Evolutionary conservation across 805 yeast genomes (phyloP), one percentile per base, ranked within the genome.

Genomic region (Candida oleophila): DNA sequence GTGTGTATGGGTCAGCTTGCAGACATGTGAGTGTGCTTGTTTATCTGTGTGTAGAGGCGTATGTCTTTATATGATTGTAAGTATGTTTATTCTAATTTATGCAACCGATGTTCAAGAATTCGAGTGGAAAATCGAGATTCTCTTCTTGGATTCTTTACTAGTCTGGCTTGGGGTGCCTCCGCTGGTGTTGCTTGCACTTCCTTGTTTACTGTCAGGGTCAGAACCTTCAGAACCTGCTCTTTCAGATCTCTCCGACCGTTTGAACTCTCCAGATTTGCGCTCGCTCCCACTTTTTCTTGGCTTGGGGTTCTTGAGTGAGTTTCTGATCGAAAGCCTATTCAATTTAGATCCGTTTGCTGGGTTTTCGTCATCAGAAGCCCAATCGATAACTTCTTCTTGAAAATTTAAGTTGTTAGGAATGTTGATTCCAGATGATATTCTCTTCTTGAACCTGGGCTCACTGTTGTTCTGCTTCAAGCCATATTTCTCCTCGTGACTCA

Each of bases 351-450:
- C 60, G 42, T 64, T 60, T 5, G 57, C 68, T 1, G 69, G 69
- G 46, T 65, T 67, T 46, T 73, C 77, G 50, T 73, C 76, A 50
- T 73, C 77, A 11, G 75, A 69, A 1, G 71, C 77, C 62, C 71
- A 73, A 52, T 73, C 77, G 46, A 73, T 65, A 3, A 71, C 74
- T 49, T 73, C 74, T 52, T 73, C 76, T 49, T 69, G 69, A 25
- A 71, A 65, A 22, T 55, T 62, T 35, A 70, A 52, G 38, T 54
- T 63, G 8, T 61, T 55, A 3, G 69, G 71, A 15, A 56, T 53
- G 42, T 59, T 64, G 3, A 21, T 21, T 14, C 45, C 45, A 3
- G 64, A 60, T 1, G 67, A 55, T 12, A 64, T 49, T 41, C 66
- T 52, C 52, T 69, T 71, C 47, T 66, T 70, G 53, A 60, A 68